phyloP scores from a whole-genome alignment of 192 early-diverging fungal species.

The Coemansia sp. region DNA sequence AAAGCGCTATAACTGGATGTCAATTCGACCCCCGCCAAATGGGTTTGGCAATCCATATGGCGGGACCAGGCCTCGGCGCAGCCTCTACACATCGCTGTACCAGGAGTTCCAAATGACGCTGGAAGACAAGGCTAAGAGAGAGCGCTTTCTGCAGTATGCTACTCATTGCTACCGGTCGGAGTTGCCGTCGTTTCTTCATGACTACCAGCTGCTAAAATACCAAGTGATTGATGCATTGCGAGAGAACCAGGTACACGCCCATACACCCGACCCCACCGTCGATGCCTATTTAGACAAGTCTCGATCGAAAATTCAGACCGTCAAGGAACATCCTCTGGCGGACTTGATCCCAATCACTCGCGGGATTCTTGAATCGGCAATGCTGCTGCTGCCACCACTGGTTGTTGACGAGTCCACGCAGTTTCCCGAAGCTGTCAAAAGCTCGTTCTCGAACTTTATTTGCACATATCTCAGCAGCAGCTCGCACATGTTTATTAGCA shows the following conservation, averaged over 20 bases:
- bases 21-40: slow-evolving; percentile 2
- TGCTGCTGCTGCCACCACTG: slow-evolving; percentile 21
- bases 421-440: slow-evolving; percentile 36
- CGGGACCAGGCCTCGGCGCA: slow-evolving; percentile 23
- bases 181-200: slow-evolving; percentile 29
- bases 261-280: not conserved
- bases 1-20: slow-evolving; percentile 4
- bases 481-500: slow-evolving; percentile 35
- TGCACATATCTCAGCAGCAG: slow-evolving; percentile 26
- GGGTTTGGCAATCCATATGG: slow-evolving; percentile 23
- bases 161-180: slow-evolving; percentile 25
- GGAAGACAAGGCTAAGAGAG: slow-evolving; percentile 15
- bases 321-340: slow-evolving; percentile 14
- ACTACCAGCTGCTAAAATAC: slow-evolving; percentile 41
- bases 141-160: slow-evolving; percentile 25
- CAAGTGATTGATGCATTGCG: slow-evolving; percentile 29
- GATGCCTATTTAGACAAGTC: not conserved
- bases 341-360: slow-evolving; percentile 27
- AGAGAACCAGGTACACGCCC: not conserved
- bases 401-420: slow-evolving; percentile 20
- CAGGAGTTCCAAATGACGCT: slow-evolving; percentile 24
- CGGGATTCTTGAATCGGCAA: slow-evolving; percentile 43
- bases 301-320: slow-evolving; percentile 1
- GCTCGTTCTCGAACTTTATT: slow-evolving; percentile 21
- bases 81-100: slow-evolving; percentile 26